phyloP scores from a whole-genome alignment of 148 eudicot genomes.

The Rheum nobile region DNA sequence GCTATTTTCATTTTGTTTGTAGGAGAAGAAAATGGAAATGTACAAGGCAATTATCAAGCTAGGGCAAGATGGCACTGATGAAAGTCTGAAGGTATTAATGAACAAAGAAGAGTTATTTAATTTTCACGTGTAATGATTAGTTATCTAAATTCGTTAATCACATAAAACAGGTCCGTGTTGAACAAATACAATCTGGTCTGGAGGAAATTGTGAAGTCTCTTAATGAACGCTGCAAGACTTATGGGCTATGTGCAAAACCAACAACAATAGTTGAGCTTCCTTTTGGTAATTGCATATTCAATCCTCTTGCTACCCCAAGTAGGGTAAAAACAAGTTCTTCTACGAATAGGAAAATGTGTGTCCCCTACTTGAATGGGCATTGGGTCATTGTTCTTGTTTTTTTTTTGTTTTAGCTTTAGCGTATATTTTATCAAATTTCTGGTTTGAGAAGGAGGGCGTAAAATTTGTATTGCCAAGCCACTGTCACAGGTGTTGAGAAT shows the following conservation, averaged over 20 bases:
- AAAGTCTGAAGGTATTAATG: conserved; percentile 26
- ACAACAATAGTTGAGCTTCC: conserved; percentile 89
- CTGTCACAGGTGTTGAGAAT: not conserved
- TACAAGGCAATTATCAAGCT: conserved; percentile 37
- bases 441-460: not conserved
- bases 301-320: not conserved
- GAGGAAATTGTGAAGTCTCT: conserved; percentile 77
- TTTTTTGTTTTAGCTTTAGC: not conserved
- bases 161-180: conserved; percentile 44
- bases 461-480: not conserved
- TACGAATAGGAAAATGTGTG: not conserved
- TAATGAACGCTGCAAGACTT: conserved; percentile 91
- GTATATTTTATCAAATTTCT: not conserved
- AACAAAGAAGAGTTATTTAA: not conserved
- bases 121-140: not conserved
- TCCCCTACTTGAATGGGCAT: not conserved
- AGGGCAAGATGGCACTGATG: conserved; percentile 34
- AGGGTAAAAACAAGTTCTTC: not conserved
- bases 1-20: not conserved
- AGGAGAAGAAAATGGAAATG: conserved; percentile 48
- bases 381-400: not conserved
- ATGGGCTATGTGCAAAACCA: conserved; percentile 85
- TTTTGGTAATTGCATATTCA: conserved; percentile 45
- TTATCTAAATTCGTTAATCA: not conserved
- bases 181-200: conserved; percentile 51